Evolutionary conservation across 306 rosid genomes (phyloP).

Genomic region (Castanospermum australe): DNA sequence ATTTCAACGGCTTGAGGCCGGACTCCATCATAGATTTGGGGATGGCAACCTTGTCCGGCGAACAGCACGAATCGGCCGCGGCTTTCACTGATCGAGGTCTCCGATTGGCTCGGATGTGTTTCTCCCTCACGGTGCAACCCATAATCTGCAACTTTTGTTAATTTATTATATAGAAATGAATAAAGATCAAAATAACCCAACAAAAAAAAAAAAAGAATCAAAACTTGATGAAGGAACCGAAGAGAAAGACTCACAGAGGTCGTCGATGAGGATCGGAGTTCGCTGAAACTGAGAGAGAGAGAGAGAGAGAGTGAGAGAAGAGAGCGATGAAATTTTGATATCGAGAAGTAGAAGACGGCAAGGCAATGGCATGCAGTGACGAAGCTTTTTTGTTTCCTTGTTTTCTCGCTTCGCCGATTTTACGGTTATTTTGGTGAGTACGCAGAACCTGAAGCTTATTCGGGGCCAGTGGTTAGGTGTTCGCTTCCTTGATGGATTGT

Average conservation of each 20-base stretch:
- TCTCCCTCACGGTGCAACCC: conserved; percentile 90
- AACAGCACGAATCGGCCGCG: conserved; percentile 48
- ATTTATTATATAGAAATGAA: neutral
- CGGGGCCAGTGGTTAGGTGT: neutral
- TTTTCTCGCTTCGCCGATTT: too few relatives aligned
- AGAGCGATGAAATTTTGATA: neutral
- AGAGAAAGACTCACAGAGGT: conserved; percentile 38
- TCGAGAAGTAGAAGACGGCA: neutral
- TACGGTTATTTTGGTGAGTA: too few relatives aligned
- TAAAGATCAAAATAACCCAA: too few relatives aligned
- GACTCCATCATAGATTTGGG: conserved; percentile 74
- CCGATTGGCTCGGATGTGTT: conserved; percentile 81
- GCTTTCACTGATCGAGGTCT: conserved; percentile 54
- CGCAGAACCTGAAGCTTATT: too few relatives aligned
- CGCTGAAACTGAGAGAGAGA: neutral
- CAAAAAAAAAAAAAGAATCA: neutral
- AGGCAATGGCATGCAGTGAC: neutral
- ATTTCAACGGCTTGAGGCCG: conserved; percentile 58
- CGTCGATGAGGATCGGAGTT: conserved; percentile 29
- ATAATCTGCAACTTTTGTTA: conserved; percentile 32
- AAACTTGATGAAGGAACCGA: neutral
- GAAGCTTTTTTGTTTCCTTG: neutral
- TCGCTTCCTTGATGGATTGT: neutral
- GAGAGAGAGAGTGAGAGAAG: too few relatives aligned
- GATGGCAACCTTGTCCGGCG: conserved; percentile 53